These are phyloP conservation scores for Hypocrella siamensis DNA, from an alignment of 2,329 filamentous ascomycete species.

Conservation along the genomic window DNA sequence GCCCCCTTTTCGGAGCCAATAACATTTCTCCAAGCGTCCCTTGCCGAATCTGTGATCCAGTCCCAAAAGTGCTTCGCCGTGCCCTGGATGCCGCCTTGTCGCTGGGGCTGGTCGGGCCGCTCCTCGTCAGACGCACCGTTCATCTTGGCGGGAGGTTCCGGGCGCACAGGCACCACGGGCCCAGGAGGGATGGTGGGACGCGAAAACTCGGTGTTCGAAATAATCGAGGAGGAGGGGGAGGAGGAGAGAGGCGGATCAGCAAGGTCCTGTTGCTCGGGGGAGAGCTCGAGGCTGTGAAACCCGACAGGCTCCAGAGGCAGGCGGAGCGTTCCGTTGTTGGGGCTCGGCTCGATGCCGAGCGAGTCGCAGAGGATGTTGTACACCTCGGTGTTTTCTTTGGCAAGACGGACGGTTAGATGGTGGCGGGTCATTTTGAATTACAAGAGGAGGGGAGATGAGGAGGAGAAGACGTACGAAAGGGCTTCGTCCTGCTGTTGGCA, in stretches of 20 bases:
- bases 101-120: too few relatives aligned
- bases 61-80: too few relatives aligned
- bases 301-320: slow-evolving; percentile 52
- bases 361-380: slow-evolving; percentile 93
- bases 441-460: background rate
- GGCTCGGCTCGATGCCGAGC: slow-evolving; percentile 52
- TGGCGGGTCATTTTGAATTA: slow-evolving; percentile 10
- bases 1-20: too few relatives aligned
- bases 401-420: too few relatives aligned
- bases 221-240: background rate
- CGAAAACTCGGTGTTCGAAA: too few relatives aligned
- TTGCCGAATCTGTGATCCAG: too few relatives aligned
- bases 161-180: too few relatives aligned
- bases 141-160: too few relatives aligned
- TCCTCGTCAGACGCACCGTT: too few relatives aligned
- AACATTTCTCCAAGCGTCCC: too few relatives aligned
- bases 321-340: slow-evolving; percentile 78
- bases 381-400: slow-evolving; percentile 74
- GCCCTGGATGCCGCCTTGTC: too few relatives aligned
- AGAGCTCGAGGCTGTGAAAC: slow-evolving; percentile 37
- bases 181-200: too few relatives aligned
- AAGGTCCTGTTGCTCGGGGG: slow-evolving; percentile 29
- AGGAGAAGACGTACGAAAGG: slow-evolving; percentile 58
- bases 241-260: slow-evolving; percentile 27
- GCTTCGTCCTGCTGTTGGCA: slow-evolving; percentile 62